Base-by-base conservation (phyloP, 768 basidiomycete genomes). In the Tephrocybe sp. region DNA sequence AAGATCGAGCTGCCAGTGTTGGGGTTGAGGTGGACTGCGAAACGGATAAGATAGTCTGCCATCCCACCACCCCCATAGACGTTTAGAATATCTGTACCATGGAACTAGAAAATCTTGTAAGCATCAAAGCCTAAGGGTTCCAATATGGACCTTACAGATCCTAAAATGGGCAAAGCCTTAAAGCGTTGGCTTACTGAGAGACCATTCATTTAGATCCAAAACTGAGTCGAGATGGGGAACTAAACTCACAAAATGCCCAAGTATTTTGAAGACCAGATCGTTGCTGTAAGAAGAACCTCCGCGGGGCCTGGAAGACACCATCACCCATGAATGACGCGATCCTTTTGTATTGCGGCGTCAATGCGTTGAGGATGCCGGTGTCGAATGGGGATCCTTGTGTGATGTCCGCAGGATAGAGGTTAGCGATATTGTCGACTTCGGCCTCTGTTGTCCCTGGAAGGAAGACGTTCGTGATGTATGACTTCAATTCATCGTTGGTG, bases 311-410 rank as follows among this genome's bases (percentile, higher is more conserved):
- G 62, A 82, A 81, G 1, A 72, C 67, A 6, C 59, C 62, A 44
- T 84, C 82, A 0, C 79, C 80, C 45, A 70, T 70, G 48, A 82
- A 65, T 0, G 80, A 69, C 1, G 80, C 74, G 5, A 80, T 49
- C 4, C 79, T 66, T 60, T 82, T 83, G 63, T 69, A 82, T 51
- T 83, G 72, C 0, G 76, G 71, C 1, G 72, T 71, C 4, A 75
- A 56, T 0, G 68, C 68, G 40, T 80, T 74, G 16, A 66, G 42
- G 20, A 60, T 44, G 0, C 73, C 71, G 0, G 79, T 81, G 45
- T 68, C 67, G 52, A 72, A 83, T 0, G 81, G 81, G 5, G 78
- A 80, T 5, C 80, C 80, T 31, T 67, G 55, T 0, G 64, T 60
- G 1, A 70, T 62, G 49, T 76, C 70, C 2, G 53, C 47, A 2